Evolutionary conservation across 495 filamentous ascomycete genomes (phyloP).

Genomic region (Trichoderma asperelloides): DNA sequence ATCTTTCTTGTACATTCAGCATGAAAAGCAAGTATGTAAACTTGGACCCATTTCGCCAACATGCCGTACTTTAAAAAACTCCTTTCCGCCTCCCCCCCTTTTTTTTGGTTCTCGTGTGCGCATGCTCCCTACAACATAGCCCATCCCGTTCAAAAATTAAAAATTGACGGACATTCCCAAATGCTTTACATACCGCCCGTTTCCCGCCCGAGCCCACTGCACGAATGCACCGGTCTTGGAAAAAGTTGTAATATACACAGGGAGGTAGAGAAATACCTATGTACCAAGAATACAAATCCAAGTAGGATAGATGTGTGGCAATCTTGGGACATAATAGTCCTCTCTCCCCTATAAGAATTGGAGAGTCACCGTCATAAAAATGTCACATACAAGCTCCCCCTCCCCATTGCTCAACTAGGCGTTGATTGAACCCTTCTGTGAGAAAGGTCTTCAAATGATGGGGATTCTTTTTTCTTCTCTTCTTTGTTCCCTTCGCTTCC

Average conservation of each 20-base stretch:
- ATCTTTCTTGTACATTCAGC: conserved; percentile 7
- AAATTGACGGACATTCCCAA: neutral
- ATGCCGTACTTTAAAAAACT: neutral
- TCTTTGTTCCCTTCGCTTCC: neutral
- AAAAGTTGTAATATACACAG: neutral
- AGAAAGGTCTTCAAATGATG: neutral
- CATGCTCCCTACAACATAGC: neutral
- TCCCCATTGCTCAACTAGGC: neutral
- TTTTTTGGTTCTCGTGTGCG: neutral
- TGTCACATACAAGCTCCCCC: neutral
- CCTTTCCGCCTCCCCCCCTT: neutral
- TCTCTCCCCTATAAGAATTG: neutral
- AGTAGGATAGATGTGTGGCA: neutral
- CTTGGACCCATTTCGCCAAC: neutral
- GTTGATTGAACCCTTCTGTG: neutral
- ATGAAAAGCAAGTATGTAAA: neutral
- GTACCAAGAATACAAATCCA: neutral
- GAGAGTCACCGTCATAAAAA: neutral
- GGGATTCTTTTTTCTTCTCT: neutral
- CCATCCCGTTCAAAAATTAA: neutral
- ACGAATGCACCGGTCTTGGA: neutral
- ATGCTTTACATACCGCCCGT: neutral
- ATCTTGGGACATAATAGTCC: neutral
- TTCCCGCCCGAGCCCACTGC: neutral
- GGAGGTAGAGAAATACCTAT: neutral